A percentile compares a stretch with the other conserved stretches of the same genome.
phyloP scores from a whole-genome alignment of 257 asterid genomes.

The Nicotiana attenuata region DNA sequence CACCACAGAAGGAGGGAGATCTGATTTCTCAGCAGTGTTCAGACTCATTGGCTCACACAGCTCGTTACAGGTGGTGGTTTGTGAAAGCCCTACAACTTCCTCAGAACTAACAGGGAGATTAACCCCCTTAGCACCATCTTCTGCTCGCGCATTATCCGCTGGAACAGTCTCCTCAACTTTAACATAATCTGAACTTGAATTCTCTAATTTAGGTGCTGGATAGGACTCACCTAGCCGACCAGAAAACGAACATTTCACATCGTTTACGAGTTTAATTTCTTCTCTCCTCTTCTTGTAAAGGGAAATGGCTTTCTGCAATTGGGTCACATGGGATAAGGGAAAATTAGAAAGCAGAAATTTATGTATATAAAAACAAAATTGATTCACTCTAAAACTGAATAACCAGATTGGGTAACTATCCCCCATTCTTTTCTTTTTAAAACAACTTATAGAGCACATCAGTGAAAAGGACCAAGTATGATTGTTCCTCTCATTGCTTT shows the following conservation, averaged over 20 bases:
- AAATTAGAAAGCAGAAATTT: background rate
- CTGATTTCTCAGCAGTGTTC: constrained; percentile 19
- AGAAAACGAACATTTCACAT: constrained; percentile 21
- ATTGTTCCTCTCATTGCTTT: background rate
- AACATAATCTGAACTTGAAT: constrained; percentile 15
- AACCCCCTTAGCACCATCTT: constrained; percentile 4
- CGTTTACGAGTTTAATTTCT: constrained; percentile 19
- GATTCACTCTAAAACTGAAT: background rate
- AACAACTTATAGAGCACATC: background rate
- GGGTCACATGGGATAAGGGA: constrained; percentile 9
- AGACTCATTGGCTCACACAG: constrained; percentile 23
- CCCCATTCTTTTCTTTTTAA: background rate
- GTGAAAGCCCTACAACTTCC: constrained; percentile 24
- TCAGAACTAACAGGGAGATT: constrained; percentile 22
- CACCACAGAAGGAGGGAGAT: constrained; percentile 17
- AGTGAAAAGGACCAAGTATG: background rate
- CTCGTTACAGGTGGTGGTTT: constrained; percentile 17
- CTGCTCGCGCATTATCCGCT: constrained; percentile 20
- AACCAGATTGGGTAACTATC: background rate
- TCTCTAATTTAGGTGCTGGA: constrained; percentile 26
- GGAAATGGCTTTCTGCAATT: constrained; percentile 68
- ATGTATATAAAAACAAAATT: background rate
- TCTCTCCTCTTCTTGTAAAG: constrained; percentile 64
- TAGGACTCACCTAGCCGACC: constrained; percentile 13
- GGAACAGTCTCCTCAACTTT: constrained; percentile 27